Percentiles rank a stretch among this genome's conserved stretches.
These are phyloP conservation scores for Rhynchosporium secalis DNA, from an alignment of 2,329 filamentous ascomycete genomes.

Conservation along the genomic window DNA sequence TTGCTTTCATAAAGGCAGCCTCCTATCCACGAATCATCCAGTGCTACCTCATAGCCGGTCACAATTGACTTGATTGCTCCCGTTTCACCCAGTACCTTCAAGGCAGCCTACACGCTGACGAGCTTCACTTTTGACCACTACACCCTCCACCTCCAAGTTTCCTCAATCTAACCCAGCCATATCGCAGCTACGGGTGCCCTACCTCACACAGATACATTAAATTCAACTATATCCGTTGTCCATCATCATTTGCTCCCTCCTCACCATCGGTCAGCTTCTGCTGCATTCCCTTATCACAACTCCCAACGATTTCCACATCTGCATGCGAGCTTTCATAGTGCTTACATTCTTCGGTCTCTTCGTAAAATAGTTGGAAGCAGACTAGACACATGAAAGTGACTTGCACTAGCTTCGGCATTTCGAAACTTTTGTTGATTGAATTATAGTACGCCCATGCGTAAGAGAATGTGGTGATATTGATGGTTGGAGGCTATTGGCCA, in stretches of 20 bases:
- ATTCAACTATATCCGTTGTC: background rate
- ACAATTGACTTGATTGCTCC: too few relatives aligned
- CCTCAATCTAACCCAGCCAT: too few relatives aligned
- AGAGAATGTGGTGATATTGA: background rate
- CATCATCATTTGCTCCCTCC: background rate
- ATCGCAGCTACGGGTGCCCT: too few relatives aligned
- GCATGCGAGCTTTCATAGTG: conserved; percentile 5
- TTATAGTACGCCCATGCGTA: too few relatives aligned
- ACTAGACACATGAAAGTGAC: background rate
- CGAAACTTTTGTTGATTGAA: background rate
- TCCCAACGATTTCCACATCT: background rate
- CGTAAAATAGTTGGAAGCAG: conserved; percentile 1
- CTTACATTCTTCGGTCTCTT: background rate
- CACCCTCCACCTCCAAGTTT: too few relatives aligned
- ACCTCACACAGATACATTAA: background rate
- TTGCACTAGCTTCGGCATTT: conserved; percentile 2
- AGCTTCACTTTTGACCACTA: too few relatives aligned
- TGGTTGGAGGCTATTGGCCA: background rate
- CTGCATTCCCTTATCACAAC: background rate
- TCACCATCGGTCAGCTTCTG: background rate
- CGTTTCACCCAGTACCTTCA: too few relatives aligned
- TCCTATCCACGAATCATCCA: too few relatives aligned
- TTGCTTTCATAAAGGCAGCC: background rate
- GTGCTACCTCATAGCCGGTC: too few relatives aligned
- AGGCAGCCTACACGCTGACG: too few relatives aligned